These are phyloP conservation scores for Sordaria brevicollis DNA, from an alignment of 495 filamentous ascomycete species.

Conservation along the genomic window DNA sequence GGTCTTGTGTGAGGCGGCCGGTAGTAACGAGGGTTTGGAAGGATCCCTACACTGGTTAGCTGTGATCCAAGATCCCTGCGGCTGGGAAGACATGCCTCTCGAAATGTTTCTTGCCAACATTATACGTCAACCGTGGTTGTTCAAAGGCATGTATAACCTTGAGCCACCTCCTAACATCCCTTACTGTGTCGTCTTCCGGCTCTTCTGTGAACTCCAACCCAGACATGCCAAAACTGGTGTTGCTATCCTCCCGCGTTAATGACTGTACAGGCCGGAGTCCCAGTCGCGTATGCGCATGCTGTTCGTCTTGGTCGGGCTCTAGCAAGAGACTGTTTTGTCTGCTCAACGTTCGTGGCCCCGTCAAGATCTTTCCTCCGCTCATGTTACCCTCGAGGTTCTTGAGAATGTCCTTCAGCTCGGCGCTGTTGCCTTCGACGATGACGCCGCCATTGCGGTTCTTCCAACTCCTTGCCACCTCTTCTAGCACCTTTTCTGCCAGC, in stretches of 20 bases:
- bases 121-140: constrained; percentile 81
- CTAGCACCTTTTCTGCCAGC: constrained; percentile 79
- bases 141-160: constrained; percentile 70
- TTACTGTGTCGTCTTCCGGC: constrained; percentile 43
- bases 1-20: constrained; percentile 71
- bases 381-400: constrained; percentile 74
- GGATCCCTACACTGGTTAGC: constrained; percentile 31
- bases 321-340: constrained; percentile 48
- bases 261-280: constrained; percentile 29
- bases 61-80: not conserved
- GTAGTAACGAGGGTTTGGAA: constrained; percentile 65
- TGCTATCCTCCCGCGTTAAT: constrained; percentile 44
- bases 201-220: constrained; percentile 50
- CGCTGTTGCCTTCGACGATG: constrained; percentile 76
- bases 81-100: constrained; percentile 43
- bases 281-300: constrained; percentile 30
- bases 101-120: constrained; percentile 82
- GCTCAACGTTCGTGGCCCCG: constrained; percentile 35
- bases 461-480: constrained; percentile 85
- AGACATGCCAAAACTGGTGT: constrained; percentile 54
- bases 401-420: constrained; percentile 67
- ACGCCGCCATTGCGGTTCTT: constrained; percentile 74
- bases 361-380: constrained; percentile 61
- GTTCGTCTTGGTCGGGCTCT: constrained; percentile 26
- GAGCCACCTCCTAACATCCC: constrained; percentile 65